Evolutionary conservation across 2,329 filamentous ascomycete genomes (phyloP).

Genomic region (Aspergillus tanneri): DNA sequence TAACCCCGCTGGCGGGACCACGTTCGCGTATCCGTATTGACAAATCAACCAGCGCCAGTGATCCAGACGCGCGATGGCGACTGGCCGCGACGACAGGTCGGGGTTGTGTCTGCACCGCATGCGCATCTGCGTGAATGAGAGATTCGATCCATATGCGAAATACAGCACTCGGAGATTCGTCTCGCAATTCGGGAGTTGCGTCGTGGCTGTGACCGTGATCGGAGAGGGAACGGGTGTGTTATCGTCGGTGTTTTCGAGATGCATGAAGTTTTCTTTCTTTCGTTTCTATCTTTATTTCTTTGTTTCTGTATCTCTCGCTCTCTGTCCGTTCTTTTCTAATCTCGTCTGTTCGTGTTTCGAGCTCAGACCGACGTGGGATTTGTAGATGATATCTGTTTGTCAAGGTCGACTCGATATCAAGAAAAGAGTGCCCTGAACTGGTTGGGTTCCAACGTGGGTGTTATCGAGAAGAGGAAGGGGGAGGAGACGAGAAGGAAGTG

Average conservation of each 20-base stretch:
- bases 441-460: no score
- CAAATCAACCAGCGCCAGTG: constrained; percentile 45
- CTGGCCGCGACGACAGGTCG: constrained; percentile 32
- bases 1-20: constrained; percentile 30
- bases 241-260: constrained; percentile 1
- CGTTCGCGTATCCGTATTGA: constrained; percentile 44
- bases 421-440: no score
- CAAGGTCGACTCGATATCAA: no score
- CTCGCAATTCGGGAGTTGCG: constrained; percentile 21
- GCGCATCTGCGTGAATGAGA: constrained; percentile 44
- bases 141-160: constrained; percentile 47
- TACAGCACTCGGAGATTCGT: constrained; percentile 34
- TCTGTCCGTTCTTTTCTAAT: no score
- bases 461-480: no score
- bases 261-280: not conserved
- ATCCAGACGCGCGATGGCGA: constrained; percentile 41
- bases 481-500: no score
- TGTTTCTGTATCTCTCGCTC: not conserved
- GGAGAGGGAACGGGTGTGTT: not conserved
- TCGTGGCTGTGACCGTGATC: constrained; percentile 7
- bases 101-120: constrained; percentile 37
- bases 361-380: no score
- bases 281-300: not conserved
- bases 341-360: no score
- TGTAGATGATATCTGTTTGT: no score